Evolutionary conservation across 2,329 filamentous ascomycete genomes (phyloP).

Genomic region (Fusarium nurragi): DNA sequence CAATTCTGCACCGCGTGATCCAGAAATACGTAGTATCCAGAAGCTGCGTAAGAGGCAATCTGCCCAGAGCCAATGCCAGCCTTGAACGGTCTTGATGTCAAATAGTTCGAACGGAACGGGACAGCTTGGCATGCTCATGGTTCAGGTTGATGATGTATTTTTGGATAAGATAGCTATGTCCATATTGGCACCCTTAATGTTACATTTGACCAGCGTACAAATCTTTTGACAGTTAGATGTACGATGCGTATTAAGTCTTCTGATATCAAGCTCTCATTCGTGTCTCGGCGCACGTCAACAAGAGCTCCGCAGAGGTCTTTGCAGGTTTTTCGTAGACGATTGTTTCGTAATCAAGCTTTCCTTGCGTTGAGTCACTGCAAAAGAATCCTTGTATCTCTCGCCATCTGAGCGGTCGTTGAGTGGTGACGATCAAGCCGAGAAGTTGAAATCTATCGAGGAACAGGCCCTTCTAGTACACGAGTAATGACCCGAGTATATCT

Average conservation of each 20-base stretch:
- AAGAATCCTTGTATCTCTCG: too few relatives aligned
- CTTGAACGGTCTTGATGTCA: constrained; percentile 11
- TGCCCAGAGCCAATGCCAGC: neutral
- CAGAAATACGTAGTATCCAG: constrained; percentile 10
- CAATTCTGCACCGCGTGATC: constrained; percentile 22
- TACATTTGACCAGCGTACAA: neutral
- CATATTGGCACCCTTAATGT: neutral
- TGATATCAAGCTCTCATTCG: neutral
- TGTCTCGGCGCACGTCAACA: neutral
- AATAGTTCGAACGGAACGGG: constrained; percentile 10
- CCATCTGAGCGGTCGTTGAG: too few relatives aligned
- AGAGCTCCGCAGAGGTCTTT: too few relatives aligned
- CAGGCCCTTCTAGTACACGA: too few relatives aligned
- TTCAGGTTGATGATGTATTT: neutral
- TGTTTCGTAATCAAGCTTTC: too few relatives aligned
- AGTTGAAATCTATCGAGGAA: too few relatives aligned
- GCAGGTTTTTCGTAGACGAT: too few relatives aligned
- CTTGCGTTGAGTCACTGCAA: too few relatives aligned
- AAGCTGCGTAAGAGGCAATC: neutral
- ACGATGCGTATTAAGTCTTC: constrained; percentile 12
- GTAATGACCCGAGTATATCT: too few relatives aligned
- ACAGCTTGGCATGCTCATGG: neutral
- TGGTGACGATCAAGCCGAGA: too few relatives aligned
- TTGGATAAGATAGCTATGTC: constrained; percentile 9
- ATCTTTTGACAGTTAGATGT: constrained; percentile 13